Percentiles rank a stretch among this genome's conserved stretches.
These are phyloP conservation scores for Madurella mycetomatis DNA, from an alignment of 2,329 filamentous ascomycete species.

Conservation along the genomic window DNA sequence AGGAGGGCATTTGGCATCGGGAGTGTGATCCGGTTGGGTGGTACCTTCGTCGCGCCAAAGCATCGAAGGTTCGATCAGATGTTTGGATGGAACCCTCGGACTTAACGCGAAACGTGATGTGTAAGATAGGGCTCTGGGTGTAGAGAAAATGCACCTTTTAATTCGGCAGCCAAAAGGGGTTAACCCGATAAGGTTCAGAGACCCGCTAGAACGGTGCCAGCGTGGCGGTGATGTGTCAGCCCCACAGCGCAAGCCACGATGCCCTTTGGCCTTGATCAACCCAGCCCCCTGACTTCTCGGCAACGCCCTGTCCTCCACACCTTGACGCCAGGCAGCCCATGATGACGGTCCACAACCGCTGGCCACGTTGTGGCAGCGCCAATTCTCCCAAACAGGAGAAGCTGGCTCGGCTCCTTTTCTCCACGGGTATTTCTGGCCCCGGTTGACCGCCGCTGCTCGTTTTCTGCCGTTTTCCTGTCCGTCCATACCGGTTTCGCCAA, in stretches of 20 bases:
- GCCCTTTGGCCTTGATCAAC: background rate
- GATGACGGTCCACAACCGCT: constrained; percentile 14
- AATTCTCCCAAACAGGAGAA: constrained; percentile 2
- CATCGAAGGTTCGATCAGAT: too few relatives aligned
- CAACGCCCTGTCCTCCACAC: constrained; percentile 7
- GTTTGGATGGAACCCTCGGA: too few relatives aligned
- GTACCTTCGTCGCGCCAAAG: too few relatives aligned
- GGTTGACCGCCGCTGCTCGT: background rate
- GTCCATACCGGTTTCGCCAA: constrained; percentile 28
- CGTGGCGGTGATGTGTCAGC: constrained; percentile 3
- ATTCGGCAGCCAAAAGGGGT: too few relatives aligned
- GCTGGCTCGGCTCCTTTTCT: background rate
- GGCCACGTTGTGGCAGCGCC: constrained; percentile 2
- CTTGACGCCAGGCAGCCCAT: constrained; percentile 8
- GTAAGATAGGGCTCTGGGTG: too few relatives aligned
- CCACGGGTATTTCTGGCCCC: background rate
- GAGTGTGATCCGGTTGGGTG: too few relatives aligned
- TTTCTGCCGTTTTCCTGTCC: background rate
- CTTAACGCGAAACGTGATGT: too few relatives aligned
- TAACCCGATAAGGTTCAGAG: background rate
- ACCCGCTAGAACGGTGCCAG: background rate
- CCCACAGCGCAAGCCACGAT: constrained; percentile 2
- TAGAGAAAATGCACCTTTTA: too few relatives aligned
- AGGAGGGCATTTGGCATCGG: too few relatives aligned
- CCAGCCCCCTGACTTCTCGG: constrained; percentile 9